These are phyloP conservation scores for Eucalyptus marginata DNA, from an alignment of 345 rosid genomes.

Conservation along the genomic window DNA sequence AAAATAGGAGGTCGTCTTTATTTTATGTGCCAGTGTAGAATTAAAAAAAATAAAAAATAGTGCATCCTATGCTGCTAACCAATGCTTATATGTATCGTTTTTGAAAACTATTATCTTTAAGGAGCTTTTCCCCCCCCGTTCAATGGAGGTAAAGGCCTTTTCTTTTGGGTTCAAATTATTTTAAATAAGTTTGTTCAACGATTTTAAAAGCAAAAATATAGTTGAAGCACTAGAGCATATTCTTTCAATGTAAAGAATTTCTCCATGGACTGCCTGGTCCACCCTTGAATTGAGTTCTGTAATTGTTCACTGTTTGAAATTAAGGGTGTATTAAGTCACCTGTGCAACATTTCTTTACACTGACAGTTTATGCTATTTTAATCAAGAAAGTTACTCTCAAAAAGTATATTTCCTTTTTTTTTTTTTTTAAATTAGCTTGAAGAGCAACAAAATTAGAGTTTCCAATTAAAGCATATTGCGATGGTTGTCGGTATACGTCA, in stretches of 20 bases:
- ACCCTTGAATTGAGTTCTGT: not conserved
- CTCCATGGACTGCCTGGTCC: not conserved
- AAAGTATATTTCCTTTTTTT: not conserved
- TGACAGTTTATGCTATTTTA: not conserved
- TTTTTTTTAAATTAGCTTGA: not conserved
- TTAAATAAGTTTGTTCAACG: not conserved
- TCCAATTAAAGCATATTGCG: not conserved
- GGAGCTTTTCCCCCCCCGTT: not conserved
- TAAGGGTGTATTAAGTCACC: not conserved
- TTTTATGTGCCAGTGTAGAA: not conserved
- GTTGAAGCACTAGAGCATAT: not conserved
- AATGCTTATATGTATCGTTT: not conserved
- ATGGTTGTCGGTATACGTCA: not conserved
- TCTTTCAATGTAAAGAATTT: not conserved
- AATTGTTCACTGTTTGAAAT: not conserved
- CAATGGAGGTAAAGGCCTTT: not conserved
- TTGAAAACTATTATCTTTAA: not conserved
- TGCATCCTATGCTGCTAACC: not conserved
- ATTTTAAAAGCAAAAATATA: not conserved
- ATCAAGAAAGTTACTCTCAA: not conserved
- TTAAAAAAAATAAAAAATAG: not conserved
- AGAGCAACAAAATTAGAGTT: not conserved
- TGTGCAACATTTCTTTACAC: not conserved
- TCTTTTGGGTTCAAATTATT: too few species aligned
- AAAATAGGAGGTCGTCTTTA: not conserved